Base-by-base conservation (phyloP, 441 rosid species). In the Melastoma candidum region DNA sequence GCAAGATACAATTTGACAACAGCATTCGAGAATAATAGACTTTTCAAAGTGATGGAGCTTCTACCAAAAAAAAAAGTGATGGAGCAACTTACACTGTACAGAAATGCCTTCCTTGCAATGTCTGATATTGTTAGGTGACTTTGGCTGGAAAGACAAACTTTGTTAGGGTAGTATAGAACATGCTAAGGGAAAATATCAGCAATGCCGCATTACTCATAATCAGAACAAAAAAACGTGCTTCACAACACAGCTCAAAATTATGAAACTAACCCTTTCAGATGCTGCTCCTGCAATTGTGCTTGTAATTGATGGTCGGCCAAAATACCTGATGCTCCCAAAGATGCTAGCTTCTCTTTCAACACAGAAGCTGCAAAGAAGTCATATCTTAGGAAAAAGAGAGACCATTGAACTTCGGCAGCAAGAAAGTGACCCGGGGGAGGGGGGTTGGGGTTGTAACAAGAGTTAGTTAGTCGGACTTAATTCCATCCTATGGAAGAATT, bases 241-340 rank as follows among this genome's bases (percentile, higher is more conserved):
- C 11, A 11, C 4, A n/a, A 46, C 10, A 46, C 26, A 3, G 7
- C 13, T 45, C 8, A 7, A 36, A 56, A 13, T 36, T 46, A 17
- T 2, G 24, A 17, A 64, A 68, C 81, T 54, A 64, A 82, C 93
- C 94, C 87, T 80, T 85, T 94, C 67, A 79, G 68, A 67, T 81
- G 74, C 65, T 90, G 83, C 77, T 94, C 97, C 58, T 87, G 97
- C 69, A 94, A 72, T 69, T 83, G 81, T 56, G 99, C 83, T 72
- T 94, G 97, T 71, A 94, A 97, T 74, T 94, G 99, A 76, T 94
- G 96, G 57, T 94, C 99, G 29, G 99, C 99, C 66, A 94, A 74
- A 74, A 90, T 81, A 70, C 99, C 99, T 43, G 97, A 94, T 46
- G 97, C 78, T 46, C 97, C 97, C 83, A 94, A 74, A 36, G 84